Conservation (phyloP, 2,329 filamentous ascomycete genomes). For the Talaromyces pinophilus region DNA sequence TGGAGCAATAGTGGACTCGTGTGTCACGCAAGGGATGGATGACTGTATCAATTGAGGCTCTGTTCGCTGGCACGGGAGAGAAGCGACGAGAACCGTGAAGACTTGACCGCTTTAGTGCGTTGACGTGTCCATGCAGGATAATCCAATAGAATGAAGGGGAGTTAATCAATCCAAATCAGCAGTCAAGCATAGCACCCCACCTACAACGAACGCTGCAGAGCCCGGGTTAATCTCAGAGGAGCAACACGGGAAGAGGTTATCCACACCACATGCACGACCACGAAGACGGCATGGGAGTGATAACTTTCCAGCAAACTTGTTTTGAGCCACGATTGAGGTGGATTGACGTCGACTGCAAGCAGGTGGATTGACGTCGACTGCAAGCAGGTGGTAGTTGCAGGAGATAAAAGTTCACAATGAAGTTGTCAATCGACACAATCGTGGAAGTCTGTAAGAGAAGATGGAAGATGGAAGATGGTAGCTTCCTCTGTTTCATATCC, state of each 20-base stretch:
- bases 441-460: not conserved
- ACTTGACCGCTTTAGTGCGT: constrained; percentile 26
- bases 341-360: not conserved
- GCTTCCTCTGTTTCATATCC: not conserved
- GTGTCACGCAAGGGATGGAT: constrained; percentile 15
- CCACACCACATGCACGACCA: constrained; percentile 6
- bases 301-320: not conserved
- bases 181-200: constrained; percentile 5
- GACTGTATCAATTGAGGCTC: constrained; percentile 20
- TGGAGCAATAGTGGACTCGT: not conserved
- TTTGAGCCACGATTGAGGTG: not conserved
- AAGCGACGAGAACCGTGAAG: constrained; percentile 8
- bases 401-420: not conserved
- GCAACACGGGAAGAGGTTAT: constrained; percentile 1
- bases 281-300: not conserved
- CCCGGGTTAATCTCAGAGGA: not conserved
- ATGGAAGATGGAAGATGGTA: not conserved
- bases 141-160: constrained; percentile 26
- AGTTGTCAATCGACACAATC: not conserved
- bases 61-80: constrained; percentile 6
- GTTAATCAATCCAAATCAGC: constrained; percentile 12
- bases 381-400: not conserved
- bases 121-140: constrained; percentile 33
- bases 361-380: not conserved
- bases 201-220: not conserved